A percentile compares a stretch with the other conserved stretches of the same genome.
phyloP scores from a whole-genome alignment of 139 green algal genomes.

The Ettlia oleoabundans region DNA sequence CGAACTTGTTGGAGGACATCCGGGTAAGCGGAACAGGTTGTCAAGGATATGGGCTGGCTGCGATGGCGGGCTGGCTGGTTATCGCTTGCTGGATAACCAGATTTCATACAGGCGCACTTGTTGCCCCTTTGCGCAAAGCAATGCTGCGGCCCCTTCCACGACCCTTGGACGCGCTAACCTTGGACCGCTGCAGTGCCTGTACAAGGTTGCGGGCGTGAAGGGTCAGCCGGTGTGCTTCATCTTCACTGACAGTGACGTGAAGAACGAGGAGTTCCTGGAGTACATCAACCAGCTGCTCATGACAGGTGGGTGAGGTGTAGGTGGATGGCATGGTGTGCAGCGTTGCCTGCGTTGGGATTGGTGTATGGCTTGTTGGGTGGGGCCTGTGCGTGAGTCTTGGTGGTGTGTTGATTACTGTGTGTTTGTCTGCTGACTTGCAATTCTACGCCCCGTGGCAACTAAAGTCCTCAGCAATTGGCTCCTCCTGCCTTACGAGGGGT shows the following conservation, averaged over 20 bases:
- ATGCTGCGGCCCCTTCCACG: background rate
- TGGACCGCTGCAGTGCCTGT: conserved; percentile 58
- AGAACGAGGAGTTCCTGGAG: conserved; percentile 90
- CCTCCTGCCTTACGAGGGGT: too few relatives aligned
- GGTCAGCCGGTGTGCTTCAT: conserved; percentile 91
- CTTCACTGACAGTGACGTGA: conserved; percentile 94
- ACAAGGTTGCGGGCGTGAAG: conserved; percentile 96
- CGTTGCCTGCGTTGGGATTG: too few relatives aligned
- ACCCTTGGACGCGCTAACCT: background rate
- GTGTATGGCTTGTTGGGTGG: too few relatives aligned
- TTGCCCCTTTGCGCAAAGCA: background rate
- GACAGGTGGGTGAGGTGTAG: conserved; percentile 67
- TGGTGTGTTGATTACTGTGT: background rate
- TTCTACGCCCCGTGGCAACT: too few relatives aligned
- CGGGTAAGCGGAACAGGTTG: conserved; percentile 54
- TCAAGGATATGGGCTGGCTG: background rate
- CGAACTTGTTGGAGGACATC: conserved; percentile 96
- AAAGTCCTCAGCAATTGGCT: too few relatives aligned
- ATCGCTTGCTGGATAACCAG: too few relatives aligned
- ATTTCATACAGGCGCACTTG: too few relatives aligned
- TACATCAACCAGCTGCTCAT: conserved; percentile 98
- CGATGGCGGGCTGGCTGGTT: background rate
- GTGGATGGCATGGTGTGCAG: too few relatives aligned
- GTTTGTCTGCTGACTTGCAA: too few relatives aligned
- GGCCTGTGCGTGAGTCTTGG: background rate